Evolutionary conservation across 164 flowering plant species (phyloP).

Genomic region (Vitis cinerea): DNA sequence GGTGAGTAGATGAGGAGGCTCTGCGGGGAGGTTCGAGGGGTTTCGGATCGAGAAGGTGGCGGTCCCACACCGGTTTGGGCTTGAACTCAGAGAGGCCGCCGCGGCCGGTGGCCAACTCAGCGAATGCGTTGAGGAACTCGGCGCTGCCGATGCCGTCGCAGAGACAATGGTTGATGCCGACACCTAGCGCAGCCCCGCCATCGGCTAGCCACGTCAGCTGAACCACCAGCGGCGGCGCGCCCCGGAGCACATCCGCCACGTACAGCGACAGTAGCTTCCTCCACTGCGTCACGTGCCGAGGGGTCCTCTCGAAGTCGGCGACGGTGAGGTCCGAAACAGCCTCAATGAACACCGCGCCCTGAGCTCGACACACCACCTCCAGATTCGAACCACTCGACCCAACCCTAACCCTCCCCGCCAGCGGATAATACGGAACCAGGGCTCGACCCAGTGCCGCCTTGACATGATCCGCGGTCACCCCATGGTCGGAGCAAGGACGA

Average conservation of each 20-base stretch:
- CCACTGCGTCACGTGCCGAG: constrained; percentile 40
- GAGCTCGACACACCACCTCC: constrained; percentile 55
- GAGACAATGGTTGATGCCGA: constrained; percentile 55
- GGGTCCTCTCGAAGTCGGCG: constrained; percentile 45
- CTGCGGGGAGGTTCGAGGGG: not conserved
- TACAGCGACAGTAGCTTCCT: constrained; percentile 46
- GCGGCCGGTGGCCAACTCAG: constrained; percentile 38
- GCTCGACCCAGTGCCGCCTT: constrained; percentile 46
- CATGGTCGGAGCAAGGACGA: constrained; percentile 16
- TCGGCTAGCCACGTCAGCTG: constrained; percentile 74
- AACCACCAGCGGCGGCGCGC: constrained; percentile 56
- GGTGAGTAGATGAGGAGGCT: constrained; percentile 23
- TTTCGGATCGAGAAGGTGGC: constrained; percentile 48
- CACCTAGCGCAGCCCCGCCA: constrained; percentile 50
- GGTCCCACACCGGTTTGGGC: constrained; percentile 52
- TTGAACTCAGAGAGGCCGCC: constrained; percentile 9
- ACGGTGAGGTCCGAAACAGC: constrained; percentile 30
- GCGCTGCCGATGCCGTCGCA: constrained; percentile 70
- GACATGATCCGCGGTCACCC: constrained; percentile 20
- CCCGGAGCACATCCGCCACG: constrained; percentile 46
- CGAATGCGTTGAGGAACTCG: constrained; percentile 58
- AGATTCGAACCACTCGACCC: constrained; percentile 32
- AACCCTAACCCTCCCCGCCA: constrained; percentile 60
- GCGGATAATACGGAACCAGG: constrained; percentile 63
- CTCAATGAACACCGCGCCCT: constrained; percentile 61